A percentile compares a stretch with the other conserved stretches of the same genome.
Conservation (phyloP, 1,139 yeast species). For the Pichia sp. region DNA sequence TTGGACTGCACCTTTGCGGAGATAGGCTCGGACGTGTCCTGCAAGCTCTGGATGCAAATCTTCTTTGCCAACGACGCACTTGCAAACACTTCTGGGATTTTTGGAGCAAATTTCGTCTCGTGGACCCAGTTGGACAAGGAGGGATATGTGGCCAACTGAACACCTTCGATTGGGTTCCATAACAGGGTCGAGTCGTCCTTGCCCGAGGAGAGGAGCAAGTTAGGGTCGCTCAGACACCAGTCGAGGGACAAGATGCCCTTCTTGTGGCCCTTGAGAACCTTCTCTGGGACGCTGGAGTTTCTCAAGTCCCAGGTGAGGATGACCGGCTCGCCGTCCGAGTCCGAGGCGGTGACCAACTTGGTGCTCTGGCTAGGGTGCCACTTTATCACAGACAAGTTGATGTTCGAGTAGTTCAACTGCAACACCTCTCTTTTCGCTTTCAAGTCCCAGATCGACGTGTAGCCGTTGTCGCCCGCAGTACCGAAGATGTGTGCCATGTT, state of each 20-base stretch:
- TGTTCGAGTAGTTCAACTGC: conserved; percentile 66
- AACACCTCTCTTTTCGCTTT: conserved; percentile 83
- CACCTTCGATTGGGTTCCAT: conserved; percentile 82
- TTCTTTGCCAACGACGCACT: conserved; percentile 92
- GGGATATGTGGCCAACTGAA: conserved; percentile 80
- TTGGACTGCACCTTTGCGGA: conserved; percentile 37
- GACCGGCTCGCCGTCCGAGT: conserved; percentile 73
- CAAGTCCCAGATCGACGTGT: conserved; percentile 91
- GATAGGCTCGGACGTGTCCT: conserved; percentile 66
- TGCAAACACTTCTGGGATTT: conserved; percentile 87
- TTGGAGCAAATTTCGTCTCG: conserved; percentile 80
- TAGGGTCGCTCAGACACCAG: conserved; percentile 87
- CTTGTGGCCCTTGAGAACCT: conserved; percentile 70
- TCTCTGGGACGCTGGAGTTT: conserved; percentile 85
- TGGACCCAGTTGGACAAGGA: conserved; percentile 93
- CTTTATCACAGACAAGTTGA: conserved; percentile 62
- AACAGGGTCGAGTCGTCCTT: conserved; percentile 82
- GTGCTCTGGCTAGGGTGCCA: conserved; percentile 91
- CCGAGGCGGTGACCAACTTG: conserved; percentile 81
- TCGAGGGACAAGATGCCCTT: conserved; percentile 87
- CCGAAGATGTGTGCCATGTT: conserved; percentile 85
- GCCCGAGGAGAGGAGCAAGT: conserved; percentile 78
- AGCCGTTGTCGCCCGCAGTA: conserved; percentile 75
- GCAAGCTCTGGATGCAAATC: conserved; percentile 77
- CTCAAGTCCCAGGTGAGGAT: conserved; percentile 92